Percentiles rank a stretch among this genome's conserved stretches.
Conservation (phyloP, 805 yeast genomes). For the Kurtzmaniella cleridarum region DNA sequence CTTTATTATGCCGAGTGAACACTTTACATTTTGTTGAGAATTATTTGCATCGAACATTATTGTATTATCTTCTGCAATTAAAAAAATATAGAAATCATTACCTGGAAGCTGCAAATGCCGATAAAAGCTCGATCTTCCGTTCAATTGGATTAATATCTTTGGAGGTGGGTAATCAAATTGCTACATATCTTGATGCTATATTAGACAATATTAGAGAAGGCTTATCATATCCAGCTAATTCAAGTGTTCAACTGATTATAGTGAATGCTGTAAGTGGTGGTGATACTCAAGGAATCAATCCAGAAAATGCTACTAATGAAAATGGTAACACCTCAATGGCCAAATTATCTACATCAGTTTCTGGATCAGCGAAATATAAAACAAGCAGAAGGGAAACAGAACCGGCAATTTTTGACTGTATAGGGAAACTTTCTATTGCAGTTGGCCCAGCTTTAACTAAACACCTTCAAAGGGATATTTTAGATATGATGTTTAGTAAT, state of each 20-base stretch:
- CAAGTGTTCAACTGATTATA: slow-evolving; percentile 34
- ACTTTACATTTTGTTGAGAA: slow-evolving; percentile 70
- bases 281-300: slow-evolving; percentile 5
- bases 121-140: slow-evolving; percentile 67
- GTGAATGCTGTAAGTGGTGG: slow-evolving; percentile 33
- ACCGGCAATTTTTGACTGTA: slow-evolving; percentile 81
- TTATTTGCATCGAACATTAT: slow-evolving; percentile 74
- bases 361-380: slow-evolving; percentile 47
- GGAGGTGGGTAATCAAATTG: slow-evolving; percentile 77
- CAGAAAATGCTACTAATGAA: slow-evolving; percentile 6
- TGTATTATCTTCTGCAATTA: slow-evolving; percentile 71
- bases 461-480: slow-evolving; percentile 73
- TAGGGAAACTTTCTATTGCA: slow-evolving; percentile 79
- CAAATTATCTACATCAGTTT: slow-evolving; percentile 17
- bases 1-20: slow-evolving; percentile 75
- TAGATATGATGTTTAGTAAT: slow-evolving; percentile 66
- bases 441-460: slow-evolving; percentile 93
- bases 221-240: slow-evolving; percentile 37
- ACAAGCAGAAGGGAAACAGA: slow-evolving; percentile 65
- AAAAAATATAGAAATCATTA: slow-evolving; percentile 53
- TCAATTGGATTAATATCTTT: slow-evolving; percentile 82
- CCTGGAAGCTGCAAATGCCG: slow-evolving; percentile 39
- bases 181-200: slow-evolving; percentile 84
- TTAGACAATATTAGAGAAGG: slow-evolving; percentile 80
- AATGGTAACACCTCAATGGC: neutral